phyloP scores from a whole-genome alignment of 768 basidiomycete species.

The Podaxis sp. region DNA sequence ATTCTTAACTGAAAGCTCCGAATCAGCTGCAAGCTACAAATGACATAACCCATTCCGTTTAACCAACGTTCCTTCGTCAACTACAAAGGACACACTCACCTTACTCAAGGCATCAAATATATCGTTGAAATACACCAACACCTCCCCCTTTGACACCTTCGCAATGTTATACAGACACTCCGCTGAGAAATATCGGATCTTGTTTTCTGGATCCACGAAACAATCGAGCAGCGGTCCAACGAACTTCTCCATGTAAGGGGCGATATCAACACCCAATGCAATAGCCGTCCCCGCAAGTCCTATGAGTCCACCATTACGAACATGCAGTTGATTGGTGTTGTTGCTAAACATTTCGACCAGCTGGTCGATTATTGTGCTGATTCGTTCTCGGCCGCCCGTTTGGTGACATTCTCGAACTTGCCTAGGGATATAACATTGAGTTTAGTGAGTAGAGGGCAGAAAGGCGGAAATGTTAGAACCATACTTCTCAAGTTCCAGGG shows the following conservation, averaged over 20 bases:
- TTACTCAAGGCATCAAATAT: conserved; percentile 98
- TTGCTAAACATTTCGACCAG: conserved; percentile 93
- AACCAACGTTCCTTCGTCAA: conserved; percentile 88
- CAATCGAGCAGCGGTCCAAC: conserved; percentile 85
- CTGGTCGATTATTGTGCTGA: conserved; percentile 88
- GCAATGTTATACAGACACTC: conserved; percentile 99
- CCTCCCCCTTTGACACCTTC: conserved; percentile 95
- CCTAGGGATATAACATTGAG: conserved; percentile 32
- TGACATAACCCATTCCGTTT: conserved; percentile 68
- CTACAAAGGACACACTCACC: conserved; percentile 60
- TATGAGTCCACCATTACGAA: conserved; percentile 93
- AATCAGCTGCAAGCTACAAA: conserved; percentile 88
- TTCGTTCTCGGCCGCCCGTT: conserved; percentile 77
- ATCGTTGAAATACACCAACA: conserved; percentile 96
- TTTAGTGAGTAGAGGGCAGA: neutral
- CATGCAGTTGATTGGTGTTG: conserved; percentile 77
- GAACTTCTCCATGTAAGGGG: conserved; percentile 93
- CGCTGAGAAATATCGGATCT: conserved; percentile 96
- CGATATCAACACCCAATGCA: conserved; percentile 89
- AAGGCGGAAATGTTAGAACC: conserved; percentile 15
- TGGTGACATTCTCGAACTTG: conserved; percentile 86
- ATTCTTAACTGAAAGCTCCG: conserved; percentile 95
- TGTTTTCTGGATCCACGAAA: conserved; percentile 91
- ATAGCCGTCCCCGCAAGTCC: conserved; percentile 97
- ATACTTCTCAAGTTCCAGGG: conserved; percentile 94